Evolutionary conservation across 2,329 filamentous ascomycete genomes (phyloP).

Genomic region (Scedosporium boydii): DNA sequence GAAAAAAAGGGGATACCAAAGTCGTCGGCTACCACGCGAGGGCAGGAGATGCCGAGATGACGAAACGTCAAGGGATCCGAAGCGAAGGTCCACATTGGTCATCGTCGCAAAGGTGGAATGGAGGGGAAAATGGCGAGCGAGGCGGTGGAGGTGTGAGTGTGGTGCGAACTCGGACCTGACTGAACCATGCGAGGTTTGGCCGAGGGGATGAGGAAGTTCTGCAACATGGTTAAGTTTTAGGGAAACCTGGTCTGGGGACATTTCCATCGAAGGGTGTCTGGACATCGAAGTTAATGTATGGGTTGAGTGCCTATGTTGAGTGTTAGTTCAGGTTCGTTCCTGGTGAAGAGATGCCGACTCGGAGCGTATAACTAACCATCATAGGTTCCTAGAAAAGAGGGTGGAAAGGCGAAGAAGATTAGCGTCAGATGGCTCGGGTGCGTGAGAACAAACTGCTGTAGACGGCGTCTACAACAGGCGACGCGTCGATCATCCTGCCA

Average conservation of each 20-base stretch:
- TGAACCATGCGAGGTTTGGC: no score
- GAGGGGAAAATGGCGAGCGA: no score
- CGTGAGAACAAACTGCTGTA: conserved; percentile 95
- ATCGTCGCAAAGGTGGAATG: no score
- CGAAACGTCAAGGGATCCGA: background rate
- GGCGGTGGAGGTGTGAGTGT: no score
- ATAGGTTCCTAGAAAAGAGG: conserved; percentile 35
- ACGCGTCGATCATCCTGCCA: conserved; percentile 83
- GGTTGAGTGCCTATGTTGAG: background rate
- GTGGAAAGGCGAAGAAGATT: conserved; percentile 39
- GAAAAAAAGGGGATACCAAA: conserved; percentile 8
- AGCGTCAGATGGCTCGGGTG: conserved; percentile 68
- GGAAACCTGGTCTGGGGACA: no score
- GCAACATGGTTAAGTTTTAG: no score
- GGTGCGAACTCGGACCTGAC: no score
- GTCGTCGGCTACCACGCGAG: background rate
- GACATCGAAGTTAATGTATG: no score
- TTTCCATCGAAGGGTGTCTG: no score
- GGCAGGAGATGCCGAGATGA: background rate
- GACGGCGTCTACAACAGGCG: conserved; percentile 94
- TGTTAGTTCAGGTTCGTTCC: background rate
- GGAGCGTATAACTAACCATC: background rate
- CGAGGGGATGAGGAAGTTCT: no score
- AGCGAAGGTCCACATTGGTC: background rate
- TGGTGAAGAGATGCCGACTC: background rate